These are phyloP conservation scores for Baorangia bicolor DNA, from an alignment of 768 basidiomycete genomes.

Conservation along the genomic window DNA sequence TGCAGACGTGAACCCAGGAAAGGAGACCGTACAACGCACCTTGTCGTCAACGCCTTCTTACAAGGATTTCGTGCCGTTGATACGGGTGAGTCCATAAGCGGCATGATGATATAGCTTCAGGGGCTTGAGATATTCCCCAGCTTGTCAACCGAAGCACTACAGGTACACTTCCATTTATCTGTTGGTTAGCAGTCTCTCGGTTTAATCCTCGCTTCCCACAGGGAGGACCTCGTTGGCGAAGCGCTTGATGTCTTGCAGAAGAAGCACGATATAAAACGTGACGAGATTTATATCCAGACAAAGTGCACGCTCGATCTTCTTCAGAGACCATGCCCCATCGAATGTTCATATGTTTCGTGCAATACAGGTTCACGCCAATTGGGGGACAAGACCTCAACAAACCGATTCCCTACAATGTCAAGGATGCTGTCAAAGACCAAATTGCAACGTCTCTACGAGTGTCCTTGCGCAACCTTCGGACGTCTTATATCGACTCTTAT, in stretches of 20 bases:
- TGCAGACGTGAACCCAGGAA: slow-evolving; percentile 52
- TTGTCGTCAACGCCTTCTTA: slow-evolving; percentile 71
- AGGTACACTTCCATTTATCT: slow-evolving; percentile 37
- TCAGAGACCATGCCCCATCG: background rate
- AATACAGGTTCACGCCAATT: slow-evolving; percentile 66
- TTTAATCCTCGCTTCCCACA: slow-evolving; percentile 25
- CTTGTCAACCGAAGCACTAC: slow-evolving; percentile 74
- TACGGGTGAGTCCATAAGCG: slow-evolving; percentile 53
- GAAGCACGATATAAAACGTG: slow-evolving; percentile 60
- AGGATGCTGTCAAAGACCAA: slow-evolving; percentile 53
- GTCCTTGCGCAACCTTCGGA: slow-evolving; percentile 68
- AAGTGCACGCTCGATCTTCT: slow-evolving; percentile 47
- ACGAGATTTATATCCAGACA: slow-evolving; percentile 77
- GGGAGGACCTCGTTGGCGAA: slow-evolving; percentile 79
- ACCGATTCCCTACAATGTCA: slow-evolving; percentile 71
- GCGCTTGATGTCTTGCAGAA: slow-evolving; percentile 58
- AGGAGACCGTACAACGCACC: slow-evolving; percentile 62
- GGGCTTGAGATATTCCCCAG: slow-evolving; percentile 32
- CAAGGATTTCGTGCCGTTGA: slow-evolving; percentile 82
- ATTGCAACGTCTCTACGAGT: slow-evolving; percentile 57
- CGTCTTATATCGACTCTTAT: slow-evolving; percentile 75
- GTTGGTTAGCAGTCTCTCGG: background rate
- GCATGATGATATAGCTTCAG: slow-evolving; percentile 5
- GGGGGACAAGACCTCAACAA: slow-evolving; percentile 68
- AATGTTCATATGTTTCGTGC: background rate